Base-by-base conservation (phyloP, 2,329 filamentous ascomycete species). In the Fusarium incarnatum region DNA sequence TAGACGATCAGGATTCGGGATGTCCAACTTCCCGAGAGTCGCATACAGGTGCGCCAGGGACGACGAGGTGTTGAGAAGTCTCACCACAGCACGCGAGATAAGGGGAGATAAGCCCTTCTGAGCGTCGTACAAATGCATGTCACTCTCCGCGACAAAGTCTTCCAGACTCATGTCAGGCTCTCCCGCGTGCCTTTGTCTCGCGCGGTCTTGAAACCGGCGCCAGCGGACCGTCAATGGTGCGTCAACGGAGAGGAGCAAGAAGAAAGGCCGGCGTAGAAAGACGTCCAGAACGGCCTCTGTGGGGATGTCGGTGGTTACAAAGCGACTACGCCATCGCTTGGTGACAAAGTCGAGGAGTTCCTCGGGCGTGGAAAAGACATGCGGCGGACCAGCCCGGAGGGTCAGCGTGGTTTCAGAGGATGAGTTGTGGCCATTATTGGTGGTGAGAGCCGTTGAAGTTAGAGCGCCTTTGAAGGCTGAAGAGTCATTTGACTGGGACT, bases 211-310 rank as follows among this genome's bases (percentile, higher is more conserved):
- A 83, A 92, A 94, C 47, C 96, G 91, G 74, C 87, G 86, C 92
- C 93, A 98, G 55, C 96, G 91, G 46, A 95, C 84, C 52, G 88
- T 92, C 47, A 98, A 86, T 3, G 96, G 96, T 7, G 94, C 95
- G 80, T 98, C 95, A 49, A 98, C 90, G 78, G 93, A 95, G 76
- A 99, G 85, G 34, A 98, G 88, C 52, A 99, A 87, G 84, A 98
- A 98, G 83, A 97, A 98, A 1, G 96, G 96, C 10, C 96, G 88
- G 22, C 91, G 87, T 64, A 90, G 83, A 53, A 98, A 89, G 25
- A 89, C 86, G 73, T 98, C 93, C 7, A 97, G 87, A 10, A 91
- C 87, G 5, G 80, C 79, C 72, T 94, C 91, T 72, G 90, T 89
- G 82, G 90, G 88, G 68, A 98, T 90, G 77, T 96, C 91, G 5